Percentiles rank a stretch among this genome's conserved stretches.
Conservation (phyloP, 805 yeast species). For the Sugiyamaella chiloensis region DNA sequence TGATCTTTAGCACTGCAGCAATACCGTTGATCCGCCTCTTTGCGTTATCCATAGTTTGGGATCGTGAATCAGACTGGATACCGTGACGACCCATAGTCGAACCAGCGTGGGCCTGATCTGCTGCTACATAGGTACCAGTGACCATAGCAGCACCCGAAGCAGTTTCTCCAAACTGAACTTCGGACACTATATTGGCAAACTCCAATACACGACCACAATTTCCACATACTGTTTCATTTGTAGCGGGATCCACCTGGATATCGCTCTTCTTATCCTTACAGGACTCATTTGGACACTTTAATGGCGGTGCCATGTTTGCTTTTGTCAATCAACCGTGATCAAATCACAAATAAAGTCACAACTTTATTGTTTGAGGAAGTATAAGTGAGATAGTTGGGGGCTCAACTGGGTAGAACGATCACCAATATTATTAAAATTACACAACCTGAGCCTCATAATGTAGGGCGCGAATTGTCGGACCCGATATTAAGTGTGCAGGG, state of each 20-base stretch:
- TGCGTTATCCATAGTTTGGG: conserved; percentile 84
- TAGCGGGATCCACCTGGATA: conserved; percentile 17
- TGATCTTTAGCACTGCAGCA: conserved; percentile 73
- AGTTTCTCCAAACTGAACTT: conserved; percentile 90
- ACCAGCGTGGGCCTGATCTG: conserved; percentile 71
- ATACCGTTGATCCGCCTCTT: conserved; percentile 72
- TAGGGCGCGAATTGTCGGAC: too few species aligned
- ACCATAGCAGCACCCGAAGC: conserved; percentile 93
- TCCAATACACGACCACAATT: conserved; percentile 84
- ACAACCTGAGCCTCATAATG: too few species aligned
- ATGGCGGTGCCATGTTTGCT: too few species aligned
- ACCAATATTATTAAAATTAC: too few species aligned
- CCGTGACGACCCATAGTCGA: conserved; percentile 59
- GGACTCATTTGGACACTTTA: conserved; percentile 3
- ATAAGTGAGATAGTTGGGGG: too few species aligned
- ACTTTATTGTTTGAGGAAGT: too few species aligned
- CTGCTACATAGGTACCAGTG: conserved; percentile 89
- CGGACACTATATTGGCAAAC: conserved; percentile 93
- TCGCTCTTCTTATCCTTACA: conserved; percentile 8
- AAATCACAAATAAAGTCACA: too few species aligned
- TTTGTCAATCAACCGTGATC: too few species aligned
- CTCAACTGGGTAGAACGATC: too few species aligned
- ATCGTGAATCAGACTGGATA: conserved; percentile 64
- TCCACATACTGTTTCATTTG: conserved; percentile 67
- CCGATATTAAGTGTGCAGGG: neutral